These are phyloP conservation scores for Coelastrella sp. DNA, from an alignment of 139 green algal genomes.

Conservation along the genomic window DNA sequence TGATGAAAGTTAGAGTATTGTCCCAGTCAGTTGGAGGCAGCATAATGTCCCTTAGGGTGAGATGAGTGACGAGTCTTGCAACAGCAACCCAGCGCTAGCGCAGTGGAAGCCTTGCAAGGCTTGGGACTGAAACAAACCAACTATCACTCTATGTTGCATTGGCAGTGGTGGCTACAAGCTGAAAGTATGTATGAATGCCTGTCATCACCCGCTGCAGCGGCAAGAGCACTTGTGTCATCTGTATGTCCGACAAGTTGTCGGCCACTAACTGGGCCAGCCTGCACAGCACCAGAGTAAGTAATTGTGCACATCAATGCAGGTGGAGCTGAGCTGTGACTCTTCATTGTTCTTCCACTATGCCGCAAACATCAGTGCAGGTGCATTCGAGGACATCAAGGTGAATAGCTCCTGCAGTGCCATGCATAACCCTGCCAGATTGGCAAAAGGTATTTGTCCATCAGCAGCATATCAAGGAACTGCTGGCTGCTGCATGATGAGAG, in stretches of 20 bases:
- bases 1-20: slow-evolving; percentile 35
- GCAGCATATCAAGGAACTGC: too few species aligned
- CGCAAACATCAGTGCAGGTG: slow-evolving; percentile 6
- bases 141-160: too few species aligned
- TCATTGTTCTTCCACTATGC: slow-evolving; percentile 28
- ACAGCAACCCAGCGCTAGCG: neutral
- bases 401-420: neutral
- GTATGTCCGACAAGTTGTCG: too few species aligned
- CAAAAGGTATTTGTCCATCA: too few species aligned
- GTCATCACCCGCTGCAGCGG: too few species aligned
- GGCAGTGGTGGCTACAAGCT: too few species aligned
- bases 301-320: neutral
- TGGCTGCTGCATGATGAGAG: too few species aligned
- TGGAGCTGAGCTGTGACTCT: slow-evolving; percentile 19
- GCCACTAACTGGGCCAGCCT: neutral
- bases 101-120: neutral
- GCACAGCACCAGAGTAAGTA: neutral
- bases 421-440: too few species aligned
- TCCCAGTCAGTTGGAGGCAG: neutral
- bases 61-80: too few species aligned
- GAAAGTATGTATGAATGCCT: too few species aligned
- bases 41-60: slow-evolving; percentile 2
- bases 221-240: too few species aligned
- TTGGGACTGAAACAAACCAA: too few species aligned
- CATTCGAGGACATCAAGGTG: slow-evolving; percentile 39